Base-by-base conservation (phyloP, 108 stramenopile species). In the Schizochytrium sp. region DNA sequence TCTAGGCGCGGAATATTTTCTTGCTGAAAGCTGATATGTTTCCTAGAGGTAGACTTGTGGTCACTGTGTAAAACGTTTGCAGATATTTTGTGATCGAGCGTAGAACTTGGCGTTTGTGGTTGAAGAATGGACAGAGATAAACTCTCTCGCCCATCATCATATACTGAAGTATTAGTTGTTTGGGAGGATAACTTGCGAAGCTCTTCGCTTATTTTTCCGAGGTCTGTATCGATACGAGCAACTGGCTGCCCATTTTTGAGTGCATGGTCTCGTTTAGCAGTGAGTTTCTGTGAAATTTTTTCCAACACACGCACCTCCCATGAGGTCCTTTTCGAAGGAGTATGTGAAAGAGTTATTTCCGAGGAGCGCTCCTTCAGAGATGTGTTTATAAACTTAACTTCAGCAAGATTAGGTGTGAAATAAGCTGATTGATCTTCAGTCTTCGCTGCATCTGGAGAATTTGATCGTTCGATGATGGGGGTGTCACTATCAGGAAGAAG, bases 241-340 rank as follows among this genome's bases (percentile, higher is more conserved):
- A 83, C 76, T 10, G 47, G 15, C 28, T 55, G 5, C 38, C 76
- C 76, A 28, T 47, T 53, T 13, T 5, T 5, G 55, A 83, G 76
- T 40, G 47, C 76, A 19, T 49, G 50, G 76, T 28, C n/a, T n/a
- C 76, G 76, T 28, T 83, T 83, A 10, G 1, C 76, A 17, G 5
- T 10, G 76, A 83, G 76, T 28, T 42, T 56, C 0, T 38, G 5
- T 8, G 47, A n/a, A 49, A 83, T 55, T 53, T 50, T 83, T 42
- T 55, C 10, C 12, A 83, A 53, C 5, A 83, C 28, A n/a, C 76
- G 50, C 8, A 42, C 50, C 76, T 83, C 76, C 76, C 76, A 83
- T 5, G 47, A 5, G 17, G 15, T 40, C 45, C 76, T 47, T 5
- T 40, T 28, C 55, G 10, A 53, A 5, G 5, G 76, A n/a, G 0